Evolutionary conservation across 805 yeast species (phyloP), one percentile per base, ranked within the genome.

Genomic region (Hanseniaspora hatyaiensis): DNA sequence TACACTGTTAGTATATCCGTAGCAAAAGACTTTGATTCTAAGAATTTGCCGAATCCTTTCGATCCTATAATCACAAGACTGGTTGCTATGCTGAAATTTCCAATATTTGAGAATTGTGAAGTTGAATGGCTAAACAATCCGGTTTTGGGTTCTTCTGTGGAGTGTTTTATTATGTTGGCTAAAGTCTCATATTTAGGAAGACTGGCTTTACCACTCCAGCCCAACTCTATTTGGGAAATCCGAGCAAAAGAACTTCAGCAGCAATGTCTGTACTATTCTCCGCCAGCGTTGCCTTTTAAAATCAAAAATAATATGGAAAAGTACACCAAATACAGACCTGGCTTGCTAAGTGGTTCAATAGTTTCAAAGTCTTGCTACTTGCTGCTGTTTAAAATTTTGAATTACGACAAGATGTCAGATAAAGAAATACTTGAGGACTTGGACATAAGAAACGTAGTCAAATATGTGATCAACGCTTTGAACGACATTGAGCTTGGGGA

Each of bases 41-140:
- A 53, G 3, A 47, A 48, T 16, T 38, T 55, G n/a, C 57, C 58
- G 11, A 50, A 49, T 22, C 56, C 55, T 5, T 52, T 55, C 40
- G 49, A 53, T 40, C 49, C 51, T 12, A 42, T 46, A 18, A 51
- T 54, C 8, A 45, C 51, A 6, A 50, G 51, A 20, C 33, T 54
- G 32, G 51, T 51, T 20, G 40, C 43, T 9, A 46, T 54, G 41
- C 33, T 54, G 37, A 52, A 54, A 34, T 52, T 54, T 6, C 61
- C 63, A 2, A 50, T 57, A 8, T 59, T 53, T 47, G 52, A 53
- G 34, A 57, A 55, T 33, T 54, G 57, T 45, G 55, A 55, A 13
- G 58, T 59, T 16, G 61, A 59, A 31, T 68, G 70, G 70, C 63
- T 67, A 65, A 68, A 66, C 43, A 64, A 68, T 47, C 72, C 72